Conservation (phyloP, 345 rosid genomes). For the Boechera stricta region DNA sequence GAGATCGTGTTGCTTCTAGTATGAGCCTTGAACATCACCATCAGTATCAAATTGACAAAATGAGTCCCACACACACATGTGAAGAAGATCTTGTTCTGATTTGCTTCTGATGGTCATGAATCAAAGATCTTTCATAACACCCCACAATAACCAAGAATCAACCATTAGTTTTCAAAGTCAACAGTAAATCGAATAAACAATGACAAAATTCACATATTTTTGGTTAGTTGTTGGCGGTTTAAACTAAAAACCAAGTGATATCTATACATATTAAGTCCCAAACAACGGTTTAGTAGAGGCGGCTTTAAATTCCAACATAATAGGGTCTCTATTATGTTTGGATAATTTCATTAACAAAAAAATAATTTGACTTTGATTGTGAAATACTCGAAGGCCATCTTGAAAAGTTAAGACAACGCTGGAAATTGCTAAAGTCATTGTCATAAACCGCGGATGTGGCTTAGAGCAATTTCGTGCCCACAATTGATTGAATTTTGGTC, state of each 20-base stretch:
- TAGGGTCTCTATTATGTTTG: constrained; percentile 4
- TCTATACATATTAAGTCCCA: neutral
- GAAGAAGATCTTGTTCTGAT: constrained; percentile 37
- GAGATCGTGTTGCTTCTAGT: constrained; percentile 23
- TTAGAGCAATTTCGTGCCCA: constrained; percentile 38
- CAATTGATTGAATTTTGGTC: constrained; percentile 37
- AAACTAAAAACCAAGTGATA: constrained; percentile 10
- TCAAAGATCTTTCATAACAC: constrained; percentile 24
- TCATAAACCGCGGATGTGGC: constrained; percentile 36
- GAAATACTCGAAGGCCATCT: constrained; percentile 27
- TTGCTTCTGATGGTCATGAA: constrained; percentile 40
- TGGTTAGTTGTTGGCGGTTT: constrained; percentile 4
- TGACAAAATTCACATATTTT: constrained; percentile 1
- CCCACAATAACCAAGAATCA: constrained; percentile 30
- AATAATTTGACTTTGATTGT: constrained; percentile 13
- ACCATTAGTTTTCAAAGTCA: constrained; percentile 9
- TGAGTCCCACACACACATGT: constrained; percentile 40
- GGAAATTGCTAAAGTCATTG: constrained; percentile 41
- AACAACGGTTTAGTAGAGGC: constrained; percentile 7
- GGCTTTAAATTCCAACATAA: constrained; percentile 21
- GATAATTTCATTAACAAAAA: neutral
- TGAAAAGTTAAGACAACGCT: constrained; percentile 29
- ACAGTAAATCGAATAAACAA: constrained; percentile 27
- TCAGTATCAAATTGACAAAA: constrained; percentile 27
- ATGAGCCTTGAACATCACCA: constrained; percentile 40